Base-by-base conservation (phyloP, 2,329 filamentous ascomycete genomes). In the Teratosphaeria gauchensis region DNA sequence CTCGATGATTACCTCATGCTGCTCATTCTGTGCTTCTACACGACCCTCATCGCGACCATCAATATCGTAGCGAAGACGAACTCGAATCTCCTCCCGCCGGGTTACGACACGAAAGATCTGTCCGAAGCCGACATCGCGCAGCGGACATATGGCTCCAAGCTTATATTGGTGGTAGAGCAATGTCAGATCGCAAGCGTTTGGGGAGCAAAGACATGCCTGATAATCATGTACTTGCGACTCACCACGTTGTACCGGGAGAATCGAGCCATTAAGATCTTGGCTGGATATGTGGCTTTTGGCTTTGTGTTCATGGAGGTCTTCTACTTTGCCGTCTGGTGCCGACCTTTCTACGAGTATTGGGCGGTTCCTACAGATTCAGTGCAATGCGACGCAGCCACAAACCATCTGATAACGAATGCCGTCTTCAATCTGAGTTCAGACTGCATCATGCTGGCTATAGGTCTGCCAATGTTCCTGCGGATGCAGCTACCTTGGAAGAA, bases 1-100 rank as follows among this genome's bases (percentile, higher is more conserved):
- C 65, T 77, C 30, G 83, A 85, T 63, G 83, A 85, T 65, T 83
- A 78, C 65, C 71, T 82, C 28, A 84, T 84, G 81, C 51, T 79
- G 8, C 72, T 82, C 57, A 76, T 79, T 7, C 71, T 79, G 61
- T 72, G 71, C 12, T 72, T 72, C 54, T 80, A 84, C 59, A 80
- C 78, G 33, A 73, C 73, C 4, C 73, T 82, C 21, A 74, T 85
- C 33, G 74, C 76, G 12, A 72, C 73, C n/a, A 73, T 77, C 62
- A 79, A 78, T 62, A 72, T 73, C 52, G 75, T 77, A 58, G 66
- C 72, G 6, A 68, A 73, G 56, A 67, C 70, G 3, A 68, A 70
- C 30, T 76, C 73, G 7, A 79, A 79, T 54, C 73, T 79, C 0
- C 65, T 78, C n/a, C 74, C 75, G 0, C 72, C 73, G 0, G 72